A percentile compares a stretch with the other conserved stretches of the same genome.
Conservation (phyloP, 352 stramenopile species). For the Phytophthora cactorum region DNA sequence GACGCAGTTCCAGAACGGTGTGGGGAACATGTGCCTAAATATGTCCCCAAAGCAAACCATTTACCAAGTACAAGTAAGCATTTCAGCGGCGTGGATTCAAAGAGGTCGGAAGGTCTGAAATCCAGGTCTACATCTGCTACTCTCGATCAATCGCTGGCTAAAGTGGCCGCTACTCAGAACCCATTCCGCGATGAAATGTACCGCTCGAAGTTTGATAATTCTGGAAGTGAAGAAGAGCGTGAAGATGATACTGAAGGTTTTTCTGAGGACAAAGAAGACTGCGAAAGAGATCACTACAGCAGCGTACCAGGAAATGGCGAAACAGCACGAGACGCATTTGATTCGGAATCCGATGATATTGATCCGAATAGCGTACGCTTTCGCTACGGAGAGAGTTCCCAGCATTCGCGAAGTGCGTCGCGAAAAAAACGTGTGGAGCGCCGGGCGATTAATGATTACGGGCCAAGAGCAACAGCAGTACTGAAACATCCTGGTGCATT, state of each 20-base stretch:
- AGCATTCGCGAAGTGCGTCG: constrained; percentile 2
- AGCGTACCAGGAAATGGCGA: constrained; percentile 1
- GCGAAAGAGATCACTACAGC: constrained; percentile 6
- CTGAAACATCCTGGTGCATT: constrained; percentile 10
- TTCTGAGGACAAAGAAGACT: constrained; percentile 1
- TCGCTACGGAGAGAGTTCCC: constrained; percentile 13
- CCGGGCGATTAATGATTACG: constrained; percentile 3
- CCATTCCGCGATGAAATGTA: constrained; percentile 24
- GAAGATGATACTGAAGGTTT: neutral
- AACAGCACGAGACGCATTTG: neutral
- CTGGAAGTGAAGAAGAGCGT: constrained; percentile 1
- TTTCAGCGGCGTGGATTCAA: constrained; percentile 10
- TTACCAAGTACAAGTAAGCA: constrained; percentile 3
- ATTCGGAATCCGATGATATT: constrained; percentile 10
- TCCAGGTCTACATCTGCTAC: constrained; percentile 11
- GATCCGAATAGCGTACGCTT: constrained; percentile 16
- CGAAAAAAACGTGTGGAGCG: constrained; percentile 3
- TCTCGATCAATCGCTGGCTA: constrained; percentile 29
- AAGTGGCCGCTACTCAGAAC: constrained; percentile 28
- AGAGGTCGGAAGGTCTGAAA: constrained; percentile 13
- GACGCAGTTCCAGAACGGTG: neutral
- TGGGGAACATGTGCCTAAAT: neutral
- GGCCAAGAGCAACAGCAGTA: constrained; percentile 10
- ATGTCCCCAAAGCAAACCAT: neutral
- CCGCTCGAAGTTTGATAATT: neutral